phyloP scores from a whole-genome alignment of 2,329 filamentous ascomycete species.

The Calycina herbarum region DNA sequence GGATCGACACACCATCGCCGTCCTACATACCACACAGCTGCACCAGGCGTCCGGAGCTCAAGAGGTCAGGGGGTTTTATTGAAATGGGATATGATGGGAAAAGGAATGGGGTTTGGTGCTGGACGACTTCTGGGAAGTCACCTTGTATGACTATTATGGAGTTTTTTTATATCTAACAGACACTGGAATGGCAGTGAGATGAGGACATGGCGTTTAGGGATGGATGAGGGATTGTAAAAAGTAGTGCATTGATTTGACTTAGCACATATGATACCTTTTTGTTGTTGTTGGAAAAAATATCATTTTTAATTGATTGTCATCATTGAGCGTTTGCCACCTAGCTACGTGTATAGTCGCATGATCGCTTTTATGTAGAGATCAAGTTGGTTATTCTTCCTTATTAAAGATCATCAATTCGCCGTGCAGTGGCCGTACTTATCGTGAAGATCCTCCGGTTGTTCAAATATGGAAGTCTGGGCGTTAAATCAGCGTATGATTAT shows the following conservation, averaged over 20 bases:
- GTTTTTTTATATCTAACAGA: constrained; percentile 8
- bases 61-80: background rate
- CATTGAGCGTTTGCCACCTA: background rate
- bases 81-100: constrained; percentile 5
- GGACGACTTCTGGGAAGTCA: constrained; percentile 8
- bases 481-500: no score
- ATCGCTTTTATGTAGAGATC: background rate
- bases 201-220: constrained; percentile 11
- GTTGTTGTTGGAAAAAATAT: constrained; percentile 10
- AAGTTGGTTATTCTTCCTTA: background rate
- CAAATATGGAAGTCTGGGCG: background rate
- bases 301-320: constrained; percentile 7
- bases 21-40: constrained; percentile 8
- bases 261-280: constrained; percentile 16
- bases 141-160: constrained; percentile 24
- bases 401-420: background rate
- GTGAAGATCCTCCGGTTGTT: background rate
- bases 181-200: constrained; percentile 14
- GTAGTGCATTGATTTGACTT: constrained; percentile 8
- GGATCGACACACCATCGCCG: constrained; percentile 8
- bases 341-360: background rate
- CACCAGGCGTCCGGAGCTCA: constrained; percentile 13
- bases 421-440: background rate
- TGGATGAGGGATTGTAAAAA: constrained; percentile 18
- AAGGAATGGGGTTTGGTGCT: constrained; percentile 8